Evolutionary conservation across 192 early-diverging fungal species (phyloP).

Genomic region (Pilobolus umbonatus): DNA sequence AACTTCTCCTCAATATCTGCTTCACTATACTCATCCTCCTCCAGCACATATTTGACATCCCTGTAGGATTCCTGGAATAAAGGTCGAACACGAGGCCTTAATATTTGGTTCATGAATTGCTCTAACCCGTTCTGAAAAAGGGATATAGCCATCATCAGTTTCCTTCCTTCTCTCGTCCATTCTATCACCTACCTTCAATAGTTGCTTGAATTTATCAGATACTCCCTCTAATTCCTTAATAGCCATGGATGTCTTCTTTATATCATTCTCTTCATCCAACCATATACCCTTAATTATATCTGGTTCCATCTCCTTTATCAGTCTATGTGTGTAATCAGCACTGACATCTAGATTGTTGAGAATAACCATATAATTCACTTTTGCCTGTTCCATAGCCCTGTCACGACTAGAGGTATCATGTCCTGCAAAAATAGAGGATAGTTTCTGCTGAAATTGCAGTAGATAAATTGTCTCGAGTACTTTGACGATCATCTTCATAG

Average conservation of each 20-base stretch:
- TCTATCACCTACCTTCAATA: constrained; percentile 54
- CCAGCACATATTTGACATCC: constrained; percentile 85
- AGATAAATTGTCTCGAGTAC: constrained; percentile 70
- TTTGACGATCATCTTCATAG: constrained; percentile 62
- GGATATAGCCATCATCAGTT: background rate
- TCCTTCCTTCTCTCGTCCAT: constrained; percentile 6
- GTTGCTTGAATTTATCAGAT: constrained; percentile 58
- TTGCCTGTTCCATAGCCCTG: constrained; percentile 51
- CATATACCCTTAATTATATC: constrained; percentile 40
- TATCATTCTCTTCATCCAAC: constrained; percentile 48
- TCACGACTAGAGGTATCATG: constrained; percentile 13
- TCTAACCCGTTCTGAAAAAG: constrained; percentile 54
- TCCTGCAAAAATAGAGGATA: constrained; percentile 46
- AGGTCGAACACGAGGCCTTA: constrained; percentile 75
- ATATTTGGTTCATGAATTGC: constrained; percentile 71
- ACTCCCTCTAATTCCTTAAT: constrained; percentile 54
- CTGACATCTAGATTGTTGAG: constrained; percentile 90
- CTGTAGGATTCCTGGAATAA: constrained; percentile 77
- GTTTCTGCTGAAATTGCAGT: constrained; percentile 52
- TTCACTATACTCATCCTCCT: constrained; percentile 89
- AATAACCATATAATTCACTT: constrained; percentile 62
- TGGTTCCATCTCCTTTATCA: constrained; percentile 60
- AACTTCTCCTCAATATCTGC: constrained; percentile 76
- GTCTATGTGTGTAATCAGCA: constrained; percentile 70
- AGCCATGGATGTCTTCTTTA: constrained; percentile 51